Conservation (phyloP, 2,329 filamentous ascomycete genomes). For the Cylindrodendrum hubeiense region DNA sequence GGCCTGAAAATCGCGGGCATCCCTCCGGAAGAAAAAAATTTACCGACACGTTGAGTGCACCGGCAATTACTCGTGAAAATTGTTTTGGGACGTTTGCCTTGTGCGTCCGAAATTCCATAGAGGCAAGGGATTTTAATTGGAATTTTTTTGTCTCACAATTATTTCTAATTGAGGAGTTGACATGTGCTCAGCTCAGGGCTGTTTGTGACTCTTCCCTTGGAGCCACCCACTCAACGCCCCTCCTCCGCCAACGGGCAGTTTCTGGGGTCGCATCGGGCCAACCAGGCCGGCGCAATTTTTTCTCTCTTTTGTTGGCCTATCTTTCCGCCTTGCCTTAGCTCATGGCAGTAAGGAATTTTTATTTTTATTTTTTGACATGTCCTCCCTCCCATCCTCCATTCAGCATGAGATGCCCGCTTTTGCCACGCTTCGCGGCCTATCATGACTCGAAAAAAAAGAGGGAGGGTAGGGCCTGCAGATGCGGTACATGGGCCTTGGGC, state of each 20-base stretch:
- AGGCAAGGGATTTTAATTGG: too few relatives aligned
- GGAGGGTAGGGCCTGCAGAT: conserved; percentile 1
- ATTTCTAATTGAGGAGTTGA: too few relatives aligned
- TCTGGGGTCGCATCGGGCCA: not conserved
- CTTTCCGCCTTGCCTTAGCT: conserved; percentile 7
- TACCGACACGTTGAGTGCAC: not conserved
- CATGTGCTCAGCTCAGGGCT: too few relatives aligned
- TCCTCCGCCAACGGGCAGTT: not conserved
- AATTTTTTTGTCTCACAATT: too few relatives aligned
- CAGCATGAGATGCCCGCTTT: conserved; percentile 6
- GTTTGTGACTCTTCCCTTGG: not conserved
- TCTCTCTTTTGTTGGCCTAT: not conserved
- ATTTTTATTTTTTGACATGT: conserved; percentile 12
- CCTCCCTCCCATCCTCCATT: not conserved
- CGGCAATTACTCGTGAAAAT: too few relatives aligned
- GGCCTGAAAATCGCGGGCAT: not conserved
- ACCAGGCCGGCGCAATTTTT: not conserved
- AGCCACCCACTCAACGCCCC: not conserved
- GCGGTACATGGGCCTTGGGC: not conserved
- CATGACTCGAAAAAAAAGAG: not conserved
- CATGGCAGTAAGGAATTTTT: too few relatives aligned
- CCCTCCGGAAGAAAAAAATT: not conserved
- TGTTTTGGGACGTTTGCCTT: too few relatives aligned
- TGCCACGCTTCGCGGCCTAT: conserved; percentile 4
- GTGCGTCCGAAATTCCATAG: too few relatives aligned